These are phyloP conservation scores for Filosporella fistucella DNA, from an alignment of 495 filamentous ascomycete species.

Conservation along the genomic window DNA sequence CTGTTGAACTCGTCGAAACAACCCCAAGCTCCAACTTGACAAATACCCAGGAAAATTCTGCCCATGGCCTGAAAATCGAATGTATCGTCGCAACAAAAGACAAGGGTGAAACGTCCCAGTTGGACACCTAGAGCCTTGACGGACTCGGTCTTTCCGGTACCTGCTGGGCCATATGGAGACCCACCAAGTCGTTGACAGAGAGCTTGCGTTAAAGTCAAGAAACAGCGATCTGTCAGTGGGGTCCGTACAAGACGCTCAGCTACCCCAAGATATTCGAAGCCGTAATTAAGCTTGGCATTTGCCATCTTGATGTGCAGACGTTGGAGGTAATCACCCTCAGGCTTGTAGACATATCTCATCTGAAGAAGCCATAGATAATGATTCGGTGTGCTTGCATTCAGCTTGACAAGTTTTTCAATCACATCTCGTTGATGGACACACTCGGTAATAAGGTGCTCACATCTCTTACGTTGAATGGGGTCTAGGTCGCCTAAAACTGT, in stretches of 20 bases:
- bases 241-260: conserved; percentile 93
- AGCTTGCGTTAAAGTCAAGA: conserved; percentile 94
- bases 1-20: conserved; percentile 99
- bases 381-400: conserved; percentile 67
- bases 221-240: conserved; percentile 94
- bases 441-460: conserved; percentile 97
- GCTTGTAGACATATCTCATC: conserved; percentile 90
- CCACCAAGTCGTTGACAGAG: conserved; percentile 92
- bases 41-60: conserved; percentile 98
- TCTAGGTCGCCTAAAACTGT: conserved; percentile 91
- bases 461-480: conserved; percentile 84
- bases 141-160: conserved; percentile 99
- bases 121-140: conserved; percentile 97
- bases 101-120: conserved; percentile 93
- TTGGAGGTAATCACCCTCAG: conserved; percentile 75
- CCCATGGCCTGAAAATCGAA: conserved; percentile 99
- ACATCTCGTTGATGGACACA: conserved; percentile 95
- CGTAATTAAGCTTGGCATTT: conserved; percentile 90
- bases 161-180: conserved; percentile 94
- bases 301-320: conserved; percentile 93
- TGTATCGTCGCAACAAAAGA: conserved; percentile 98
- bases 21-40: conserved; percentile 98
- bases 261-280: conserved; percentile 96
- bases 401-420: conserved; percentile 74
- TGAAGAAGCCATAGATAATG: conserved; percentile 95